Evolutionary conservation across 768 basidiomycete genomes (phyloP).

Genomic region (Lactarius vividus): DNA sequence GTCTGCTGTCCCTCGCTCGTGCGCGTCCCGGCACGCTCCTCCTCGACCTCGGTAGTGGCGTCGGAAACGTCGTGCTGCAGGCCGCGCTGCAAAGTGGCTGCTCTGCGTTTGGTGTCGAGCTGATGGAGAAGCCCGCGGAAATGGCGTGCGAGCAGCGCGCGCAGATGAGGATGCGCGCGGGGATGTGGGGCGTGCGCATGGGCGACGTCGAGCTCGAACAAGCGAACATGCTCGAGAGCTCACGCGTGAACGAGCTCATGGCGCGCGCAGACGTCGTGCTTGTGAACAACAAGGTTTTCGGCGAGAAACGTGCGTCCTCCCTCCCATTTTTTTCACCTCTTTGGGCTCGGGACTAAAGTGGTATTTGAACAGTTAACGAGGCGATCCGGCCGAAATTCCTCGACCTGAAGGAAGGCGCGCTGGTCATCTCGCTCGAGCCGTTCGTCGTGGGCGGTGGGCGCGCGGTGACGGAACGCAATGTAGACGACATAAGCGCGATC

Average conservation of each 20-base stretch:
- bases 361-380: constrained; percentile 66
- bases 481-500: constrained; percentile 78
- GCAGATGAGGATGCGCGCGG: constrained; percentile 73
- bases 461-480: constrained; percentile 75
- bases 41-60: constrained; percentile 60
- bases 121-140: constrained; percentile 73
- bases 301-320: constrained; percentile 59
- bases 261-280: constrained; percentile 86
- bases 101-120: constrained; percentile 58
- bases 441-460: constrained; percentile 74
- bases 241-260: constrained; percentile 66
- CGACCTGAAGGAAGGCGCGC: constrained; percentile 90
- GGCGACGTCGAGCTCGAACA: constrained; percentile 78
- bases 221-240: constrained; percentile 79
- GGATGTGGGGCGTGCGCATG: constrained; percentile 86
- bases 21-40: constrained; percentile 48
- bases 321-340: not conserved
- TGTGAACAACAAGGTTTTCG: constrained; percentile 86
- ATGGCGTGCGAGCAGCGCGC: constrained; percentile 74
- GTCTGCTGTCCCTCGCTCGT: constrained; percentile 50
- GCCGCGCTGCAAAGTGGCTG: constrained; percentile 54
- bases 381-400: constrained; percentile 84
- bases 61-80: constrained; percentile 58
- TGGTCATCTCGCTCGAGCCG: constrained; percentile 83
- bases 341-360: constrained; percentile 5